Evolutionary conservation across 2,329 filamentous ascomycete species (phyloP).

Genomic region (Alternaria metachromatica): DNA sequence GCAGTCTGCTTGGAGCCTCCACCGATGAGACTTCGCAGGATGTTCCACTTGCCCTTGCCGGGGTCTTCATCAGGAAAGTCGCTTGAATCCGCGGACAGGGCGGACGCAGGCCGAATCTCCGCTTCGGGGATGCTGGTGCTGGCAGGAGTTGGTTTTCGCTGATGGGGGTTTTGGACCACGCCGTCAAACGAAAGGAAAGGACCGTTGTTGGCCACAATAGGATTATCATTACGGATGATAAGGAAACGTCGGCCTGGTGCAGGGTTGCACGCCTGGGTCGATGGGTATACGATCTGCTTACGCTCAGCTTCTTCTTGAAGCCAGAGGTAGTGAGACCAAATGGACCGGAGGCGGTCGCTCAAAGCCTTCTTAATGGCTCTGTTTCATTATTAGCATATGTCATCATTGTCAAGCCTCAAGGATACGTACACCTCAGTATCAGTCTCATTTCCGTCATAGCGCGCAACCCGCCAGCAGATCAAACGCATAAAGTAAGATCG

Average conservation of each 20-base stretch:
- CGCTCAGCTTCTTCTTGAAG: slow-evolving; percentile 71
- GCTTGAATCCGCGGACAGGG: slow-evolving; percentile 38
- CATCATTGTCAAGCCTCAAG: neutral
- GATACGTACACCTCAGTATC: slow-evolving; percentile 70
- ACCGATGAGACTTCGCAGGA: slow-evolving; percentile 69
- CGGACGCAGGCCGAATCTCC: slow-evolving; percentile 37
- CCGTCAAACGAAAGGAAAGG: slow-evolving; percentile 70
- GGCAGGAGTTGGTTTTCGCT: slow-evolving; percentile 35
- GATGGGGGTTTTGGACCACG: slow-evolving; percentile 54
- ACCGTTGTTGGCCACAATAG: slow-evolving; percentile 58
- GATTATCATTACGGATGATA: slow-evolving; percentile 83
- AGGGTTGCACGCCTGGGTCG: slow-evolving; percentile 81
- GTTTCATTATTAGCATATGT: slow-evolving; percentile 22
- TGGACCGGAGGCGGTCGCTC: slow-evolving; percentile 70
- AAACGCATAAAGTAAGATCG: slow-evolving; percentile 91
- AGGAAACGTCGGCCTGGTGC: slow-evolving; percentile 85
- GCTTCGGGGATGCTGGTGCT: slow-evolving; percentile 29
- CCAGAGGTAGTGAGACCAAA: slow-evolving; percentile 82
- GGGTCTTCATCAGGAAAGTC: slow-evolving; percentile 45
- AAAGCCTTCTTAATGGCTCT: slow-evolving; percentile 74
- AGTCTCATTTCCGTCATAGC: slow-evolving; percentile 72
- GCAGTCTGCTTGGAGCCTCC: slow-evolving; percentile 52
- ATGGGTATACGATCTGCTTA: slow-evolving; percentile 65
- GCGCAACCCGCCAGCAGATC: slow-evolving; percentile 85
- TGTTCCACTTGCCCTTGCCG: slow-evolving; percentile 66